A percentile compares a stretch with the other conserved stretches of the same genome.
Evolutionary conservation across 2,329 filamentous ascomycete genomes (phyloP).

Genomic region (Pyrenophora teres): DNA sequence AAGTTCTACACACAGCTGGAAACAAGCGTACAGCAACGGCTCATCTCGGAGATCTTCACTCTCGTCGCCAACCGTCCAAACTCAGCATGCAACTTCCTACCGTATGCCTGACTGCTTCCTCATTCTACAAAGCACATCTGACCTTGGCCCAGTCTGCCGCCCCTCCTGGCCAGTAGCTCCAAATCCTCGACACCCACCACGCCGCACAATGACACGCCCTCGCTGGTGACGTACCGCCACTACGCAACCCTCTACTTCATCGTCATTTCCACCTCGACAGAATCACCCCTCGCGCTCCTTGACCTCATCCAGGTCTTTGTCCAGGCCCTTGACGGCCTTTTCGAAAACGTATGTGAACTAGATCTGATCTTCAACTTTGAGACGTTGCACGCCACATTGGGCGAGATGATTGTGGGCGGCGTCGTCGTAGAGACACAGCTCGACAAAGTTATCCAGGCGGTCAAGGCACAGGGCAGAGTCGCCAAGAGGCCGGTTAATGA

Average conservation of each 20-base stretch:
- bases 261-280: constrained; percentile 93
- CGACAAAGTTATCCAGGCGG: constrained; percentile 85
- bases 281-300: constrained; percentile 91
- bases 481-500: constrained; percentile 81
- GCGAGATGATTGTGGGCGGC: constrained; percentile 94
- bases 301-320: constrained; percentile 99
- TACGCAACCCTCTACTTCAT: constrained; percentile 99
- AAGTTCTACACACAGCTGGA: constrained; percentile 99
- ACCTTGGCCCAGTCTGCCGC: constrained; percentile 66
- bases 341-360: constrained; percentile 98
- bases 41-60: constrained; percentile 96
- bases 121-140: constrained; percentile 1
- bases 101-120: constrained; percentile 50
- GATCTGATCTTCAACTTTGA: constrained; percentile 99
- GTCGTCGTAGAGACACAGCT: constrained; percentile 92
- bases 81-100: constrained; percentile 97
- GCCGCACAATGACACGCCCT: constrained; percentile 84
- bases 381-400: constrained; percentile 86
- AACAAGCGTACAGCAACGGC: constrained; percentile 92
- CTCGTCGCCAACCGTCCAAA: constrained; percentile 88
- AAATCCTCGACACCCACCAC: constrained; percentile 53
- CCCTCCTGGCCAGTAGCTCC: constrained; percentile 60
- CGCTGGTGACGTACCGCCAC: constrained; percentile 95
- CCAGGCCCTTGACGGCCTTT: constrained; percentile 89
- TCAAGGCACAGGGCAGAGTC: constrained; percentile 74